These are phyloP conservation scores for Cyberlindnera nakhonratchasimensis DNA, from an alignment of 805 yeast species.

Conservation along the genomic window DNA sequence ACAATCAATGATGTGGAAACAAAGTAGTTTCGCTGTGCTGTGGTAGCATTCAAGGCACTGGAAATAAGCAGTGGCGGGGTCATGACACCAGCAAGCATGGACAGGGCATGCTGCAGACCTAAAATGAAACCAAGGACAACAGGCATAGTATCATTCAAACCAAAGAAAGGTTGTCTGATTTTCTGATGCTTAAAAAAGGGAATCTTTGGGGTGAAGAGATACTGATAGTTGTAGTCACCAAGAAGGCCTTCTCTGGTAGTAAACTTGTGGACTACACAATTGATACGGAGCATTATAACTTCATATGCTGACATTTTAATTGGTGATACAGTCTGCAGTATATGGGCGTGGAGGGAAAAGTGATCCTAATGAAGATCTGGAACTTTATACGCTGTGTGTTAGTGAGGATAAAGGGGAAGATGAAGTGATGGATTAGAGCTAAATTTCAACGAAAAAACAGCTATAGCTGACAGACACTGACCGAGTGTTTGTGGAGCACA, in stretches of 20 bases:
- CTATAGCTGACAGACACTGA: conserved; percentile 2
- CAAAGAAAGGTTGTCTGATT: conserved; percentile 74
- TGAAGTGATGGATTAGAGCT: conserved; percentile 1
- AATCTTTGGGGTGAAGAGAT: conserved; percentile 73
- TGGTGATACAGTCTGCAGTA: neutral
- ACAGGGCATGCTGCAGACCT: conserved; percentile 83
- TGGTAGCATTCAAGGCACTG: conserved; percentile 54
- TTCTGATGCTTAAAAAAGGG: conserved; percentile 55
- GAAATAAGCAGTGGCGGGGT: conserved; percentile 80
- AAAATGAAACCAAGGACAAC: conserved; percentile 66
- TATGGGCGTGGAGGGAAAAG: no score
- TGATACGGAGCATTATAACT: neutral
- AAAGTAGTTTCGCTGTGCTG: conserved; percentile 52
- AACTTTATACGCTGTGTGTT: conserved; percentile 1
- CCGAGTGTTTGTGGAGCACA: neutral
- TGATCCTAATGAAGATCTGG: no score
- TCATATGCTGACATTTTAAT: conserved; percentile 1
- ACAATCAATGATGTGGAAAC: conserved; percentile 72
- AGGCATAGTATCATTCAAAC: conserved; percentile 78
- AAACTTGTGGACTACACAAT: conserved; percentile 14
- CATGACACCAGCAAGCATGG: conserved; percentile 90
- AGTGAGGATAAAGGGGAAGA: conserved; percentile 3
- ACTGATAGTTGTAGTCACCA: conserved; percentile 84
- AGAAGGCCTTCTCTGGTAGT: conserved; percentile 77
- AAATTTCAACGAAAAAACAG: neutral